phyloP scores from a whole-genome alignment of 768 basidiomycete genomes.

The Porpolomopsis calyptriformis region DNA sequence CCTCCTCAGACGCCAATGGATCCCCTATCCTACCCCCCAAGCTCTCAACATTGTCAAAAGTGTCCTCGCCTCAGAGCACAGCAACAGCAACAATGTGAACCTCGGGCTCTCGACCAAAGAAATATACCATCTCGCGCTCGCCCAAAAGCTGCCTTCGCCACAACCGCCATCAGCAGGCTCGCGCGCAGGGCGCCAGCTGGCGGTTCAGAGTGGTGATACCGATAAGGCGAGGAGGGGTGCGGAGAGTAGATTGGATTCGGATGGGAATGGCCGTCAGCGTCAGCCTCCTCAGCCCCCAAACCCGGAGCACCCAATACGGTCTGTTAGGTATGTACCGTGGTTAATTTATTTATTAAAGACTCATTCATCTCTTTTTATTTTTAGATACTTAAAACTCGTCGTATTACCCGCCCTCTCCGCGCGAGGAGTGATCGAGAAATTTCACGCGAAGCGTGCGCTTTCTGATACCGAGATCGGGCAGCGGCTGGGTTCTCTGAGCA shows the following conservation, averaged over 20 bases:
- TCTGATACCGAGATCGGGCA: conserved; percentile 8
- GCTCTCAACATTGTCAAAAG: conserved; percentile 22
- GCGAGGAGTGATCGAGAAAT: conserved; percentile 32
- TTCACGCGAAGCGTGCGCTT: conserved; percentile 24
- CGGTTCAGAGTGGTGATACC: no score
- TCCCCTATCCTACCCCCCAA: conserved; percentile 1
- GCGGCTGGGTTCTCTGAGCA: neutral
- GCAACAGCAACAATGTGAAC: no score
- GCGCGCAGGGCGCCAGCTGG: conserved; percentile 5
- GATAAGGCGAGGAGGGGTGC: no score
- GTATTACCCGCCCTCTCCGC: conserved; percentile 39
- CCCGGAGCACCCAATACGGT: conserved; percentile 41
- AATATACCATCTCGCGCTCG: conserved; percentile 26
- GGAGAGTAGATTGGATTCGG: no score
- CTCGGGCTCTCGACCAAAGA: conserved; percentile 29
- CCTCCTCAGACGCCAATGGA: neutral
- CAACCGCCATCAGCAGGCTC: neutral
- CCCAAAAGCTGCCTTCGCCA: conserved; percentile 13
- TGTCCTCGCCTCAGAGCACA: conserved; percentile 20
- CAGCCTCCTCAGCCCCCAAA: conserved; percentile 25
- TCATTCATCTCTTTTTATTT: neutral
- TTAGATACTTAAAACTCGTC: conserved; percentile 45
- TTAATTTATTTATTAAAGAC: neutral
- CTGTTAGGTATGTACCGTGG: conserved; percentile 34
- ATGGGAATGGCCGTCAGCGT: no score